Percentiles rank a stretch among this genome's conserved stretches.
Evolutionary conservation across 1,139 yeast species (phyloP).

Genomic region (Candida neerlandica): DNA sequence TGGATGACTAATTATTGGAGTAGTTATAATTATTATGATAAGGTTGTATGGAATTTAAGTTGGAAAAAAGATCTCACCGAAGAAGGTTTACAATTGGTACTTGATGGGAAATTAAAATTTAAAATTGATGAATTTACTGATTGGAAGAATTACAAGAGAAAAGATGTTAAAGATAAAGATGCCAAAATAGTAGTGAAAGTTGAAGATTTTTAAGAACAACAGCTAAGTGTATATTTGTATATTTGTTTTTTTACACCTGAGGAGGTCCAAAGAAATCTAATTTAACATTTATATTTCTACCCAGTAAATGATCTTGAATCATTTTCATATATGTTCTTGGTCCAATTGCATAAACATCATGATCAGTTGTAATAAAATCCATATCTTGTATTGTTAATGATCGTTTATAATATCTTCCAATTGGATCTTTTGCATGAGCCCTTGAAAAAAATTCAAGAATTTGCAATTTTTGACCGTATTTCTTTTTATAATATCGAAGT

Average conservation of each 20-base stretch:
- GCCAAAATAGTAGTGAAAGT: slow-evolving; percentile 39
- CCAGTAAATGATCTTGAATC: slow-evolving; percentile 20
- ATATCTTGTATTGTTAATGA: slow-evolving; percentile 19
- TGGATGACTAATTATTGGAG: slow-evolving; percentile 41
- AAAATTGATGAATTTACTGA: slow-evolving; percentile 35
- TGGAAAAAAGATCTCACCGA: not conserved
- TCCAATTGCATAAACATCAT: slow-evolving; percentile 36
- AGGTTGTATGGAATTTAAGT: slow-evolving; percentile 35
- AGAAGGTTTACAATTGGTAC: slow-evolving; percentile 29
- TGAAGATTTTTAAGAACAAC: slow-evolving; percentile 33
- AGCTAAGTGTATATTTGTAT: not conserved
- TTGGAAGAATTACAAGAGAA: slow-evolving; percentile 39
- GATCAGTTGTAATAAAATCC: slow-evolving; percentile 17
- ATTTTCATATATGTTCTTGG: slow-evolving; percentile 37
- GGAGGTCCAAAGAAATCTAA: slow-evolving; percentile 19
- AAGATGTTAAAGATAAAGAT: slow-evolving; percentile 32
- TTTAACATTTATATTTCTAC: slow-evolving; percentile 14
- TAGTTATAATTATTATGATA: slow-evolving; percentile 40
- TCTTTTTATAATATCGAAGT: slow-evolving; percentile 20
- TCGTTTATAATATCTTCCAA: slow-evolving; percentile 10
- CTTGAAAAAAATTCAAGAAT: slow-evolving; percentile 26
- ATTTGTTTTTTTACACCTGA: slow-evolving; percentile 7
- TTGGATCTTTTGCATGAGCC: slow-evolving; percentile 9
- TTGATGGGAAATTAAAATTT: slow-evolving; percentile 32
- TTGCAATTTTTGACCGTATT: slow-evolving; percentile 21